phyloP scores from a whole-genome alignment of 768 basidiomycete species.

The Trametes maxima region DNA sequence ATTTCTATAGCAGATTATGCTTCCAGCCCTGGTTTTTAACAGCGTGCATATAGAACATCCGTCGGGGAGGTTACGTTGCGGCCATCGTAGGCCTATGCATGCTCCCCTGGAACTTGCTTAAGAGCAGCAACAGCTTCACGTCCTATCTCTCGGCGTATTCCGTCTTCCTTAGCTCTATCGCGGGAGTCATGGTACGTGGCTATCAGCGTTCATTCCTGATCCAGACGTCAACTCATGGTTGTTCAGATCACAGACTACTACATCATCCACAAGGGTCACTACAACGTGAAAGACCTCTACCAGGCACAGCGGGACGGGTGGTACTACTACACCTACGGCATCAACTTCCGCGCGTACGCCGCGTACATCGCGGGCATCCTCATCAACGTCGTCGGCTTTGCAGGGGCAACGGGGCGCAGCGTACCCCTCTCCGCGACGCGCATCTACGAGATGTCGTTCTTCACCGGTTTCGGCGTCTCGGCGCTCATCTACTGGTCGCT shows the following conservation, averaged over 20 bases:
- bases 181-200: slow-evolving; percentile 71
- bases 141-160: slow-evolving; percentile 83
- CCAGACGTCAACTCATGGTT: not conserved
- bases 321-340: slow-evolving; percentile 75
- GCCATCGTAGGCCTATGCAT: slow-evolving; percentile 76
- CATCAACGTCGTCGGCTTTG: slow-evolving; percentile 83
- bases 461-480: slow-evolving; percentile 79
- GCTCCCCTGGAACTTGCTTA: slow-evolving; percentile 76
- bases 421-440: slow-evolving; percentile 73
- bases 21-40: not conserved
- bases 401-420: slow-evolving; percentile 63
- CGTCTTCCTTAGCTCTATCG: slow-evolving; percentile 80
- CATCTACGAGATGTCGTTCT: slow-evolving; percentile 78
- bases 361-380: slow-evolving; percentile 75
- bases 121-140: slow-evolving; percentile 73
- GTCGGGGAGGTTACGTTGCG: slow-evolving; percentile 83
- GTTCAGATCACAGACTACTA: slow-evolving; percentile 79
- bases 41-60: slow-evolving; percentile 58
- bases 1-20: not conserved
- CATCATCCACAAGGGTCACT: slow-evolving; percentile 67
- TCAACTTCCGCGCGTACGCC: slow-evolving; percentile 71
- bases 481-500: slow-evolving; percentile 61
- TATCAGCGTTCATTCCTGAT: not conserved
- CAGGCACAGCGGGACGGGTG: slow-evolving; percentile 54
- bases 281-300: slow-evolving; percentile 76